Conservation (phyloP, 78 protist genomes). For the Dictyostelium capitatum region DNA sequence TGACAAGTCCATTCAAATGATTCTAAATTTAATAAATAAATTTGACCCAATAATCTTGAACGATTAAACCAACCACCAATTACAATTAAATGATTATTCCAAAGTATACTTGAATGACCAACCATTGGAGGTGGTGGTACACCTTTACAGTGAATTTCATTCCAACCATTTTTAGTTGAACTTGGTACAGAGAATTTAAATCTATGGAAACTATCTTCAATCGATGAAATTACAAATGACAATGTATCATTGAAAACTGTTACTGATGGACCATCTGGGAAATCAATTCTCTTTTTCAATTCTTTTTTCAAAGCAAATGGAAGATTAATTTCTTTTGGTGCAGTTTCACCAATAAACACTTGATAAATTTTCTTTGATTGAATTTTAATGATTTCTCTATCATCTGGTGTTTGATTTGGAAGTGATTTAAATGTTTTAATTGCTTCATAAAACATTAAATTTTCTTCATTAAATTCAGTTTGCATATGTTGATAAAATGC, state of each 20-base stretch:
- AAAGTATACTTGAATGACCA: conserved; percentile 50
- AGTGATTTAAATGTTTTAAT: conserved; percentile 26
- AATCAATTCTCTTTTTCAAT: conserved; percentile 19
- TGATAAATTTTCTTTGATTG: conserved; percentile 32
- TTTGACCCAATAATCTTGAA: conserved; percentile 40
- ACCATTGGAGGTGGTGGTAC: conserved; percentile 58
- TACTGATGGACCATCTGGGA: conserved; percentile 6
- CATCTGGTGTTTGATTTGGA: conserved; percentile 41
- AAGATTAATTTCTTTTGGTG: conserved; percentile 51
- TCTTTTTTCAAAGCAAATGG: conserved; percentile 36
- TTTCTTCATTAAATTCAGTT: conserved; percentile 62
- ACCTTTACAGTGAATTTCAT: conserved; percentile 1
- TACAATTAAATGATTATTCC: conserved; percentile 36
- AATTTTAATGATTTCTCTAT: conserved; percentile 31
- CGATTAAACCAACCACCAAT: conserved; percentile 66
- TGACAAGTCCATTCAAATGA: conserved; percentile 21
- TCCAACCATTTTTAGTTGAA: conserved; percentile 23
- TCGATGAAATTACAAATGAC: conserved; percentile 32
- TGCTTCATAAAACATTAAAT: conserved; percentile 49
- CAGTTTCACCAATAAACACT: conserved; percentile 50
- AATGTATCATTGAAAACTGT: conserved; percentile 45
- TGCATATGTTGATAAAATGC: conserved; percentile 65
- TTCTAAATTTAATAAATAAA: conserved; percentile 24
- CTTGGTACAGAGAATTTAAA: conserved; percentile 43
- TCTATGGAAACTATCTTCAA: conserved; percentile 74